Base-by-base conservation (phyloP, 164 flowering plant genomes). In the Platanus orientalis region DNA sequence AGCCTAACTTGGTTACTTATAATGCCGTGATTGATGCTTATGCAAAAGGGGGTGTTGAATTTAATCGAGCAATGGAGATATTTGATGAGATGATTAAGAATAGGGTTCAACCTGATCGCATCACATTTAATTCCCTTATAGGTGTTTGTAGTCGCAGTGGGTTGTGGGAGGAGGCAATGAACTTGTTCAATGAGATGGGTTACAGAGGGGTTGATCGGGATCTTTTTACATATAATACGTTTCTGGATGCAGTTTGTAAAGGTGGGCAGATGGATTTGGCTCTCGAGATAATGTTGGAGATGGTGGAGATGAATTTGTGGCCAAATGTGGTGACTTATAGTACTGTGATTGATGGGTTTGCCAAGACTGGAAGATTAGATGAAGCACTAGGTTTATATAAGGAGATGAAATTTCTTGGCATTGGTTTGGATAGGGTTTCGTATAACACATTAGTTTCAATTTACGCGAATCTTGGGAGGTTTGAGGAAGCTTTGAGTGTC, bases 21-120 rank as follows among this genome's bases (percentile, higher is more conserved):
- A 95, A 95, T 81, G 92, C 99, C 7, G 86, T 92, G 50, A 95
- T 95, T 60, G 97, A 95, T 80, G 99, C 99, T 0, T 89, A 92
- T 79, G 99, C 86, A 1, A 95, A 95, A 79, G 97, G 97, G 49
- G 97, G 99, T 21, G 84, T 84, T 48, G 87, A 87, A 45, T 88
- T 85, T 61, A 71, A 75, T 30, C 62, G 68, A 49, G 96, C 88
- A 0, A 68, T 71, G 11, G 80, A 63, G 57, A 72, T 89, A 54
- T 88, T 89, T 23, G 80, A 89, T 70, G 96, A 95, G 36, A 95
- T 95, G 99, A 63, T 81, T 66, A 68, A 56, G 19, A 79, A 75
- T 60, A 86, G 96, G 42, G 87, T 92, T 23, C 82, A 76, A 7
- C 99, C 99, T 1, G 99, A 95, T 80, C 69, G 96, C 40, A 89